Evolutionary conservation across 2,329 filamentous ascomycete genomes (phyloP).

Genomic region (Talaromyces atroroseus): DNA sequence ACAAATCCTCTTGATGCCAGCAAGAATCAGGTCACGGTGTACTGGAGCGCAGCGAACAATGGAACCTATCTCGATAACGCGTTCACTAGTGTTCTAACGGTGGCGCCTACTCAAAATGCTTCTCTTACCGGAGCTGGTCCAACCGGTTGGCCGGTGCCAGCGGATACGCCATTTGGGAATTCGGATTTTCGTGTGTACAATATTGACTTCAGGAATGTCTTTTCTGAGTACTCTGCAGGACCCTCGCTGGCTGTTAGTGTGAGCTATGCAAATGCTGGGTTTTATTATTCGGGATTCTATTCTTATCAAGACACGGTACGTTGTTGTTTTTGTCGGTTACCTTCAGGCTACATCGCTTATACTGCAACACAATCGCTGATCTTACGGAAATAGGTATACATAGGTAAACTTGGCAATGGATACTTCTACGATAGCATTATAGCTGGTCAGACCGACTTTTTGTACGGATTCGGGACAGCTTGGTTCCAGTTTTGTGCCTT

Average conservation of each 20-base stretch:
- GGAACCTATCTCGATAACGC: conserved; percentile 53
- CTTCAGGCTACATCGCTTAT: no score
- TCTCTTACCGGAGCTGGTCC: conserved; percentile 58
- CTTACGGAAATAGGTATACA: conserved; percentile 42
- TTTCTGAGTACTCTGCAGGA: conserved; percentile 47
- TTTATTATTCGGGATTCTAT: conserved; percentile 62
- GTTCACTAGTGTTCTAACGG: conserved; percentile 56
- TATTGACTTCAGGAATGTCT: conserved; percentile 60
- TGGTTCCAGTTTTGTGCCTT: conserved; percentile 54
- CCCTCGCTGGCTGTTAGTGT: conserved; percentile 58
- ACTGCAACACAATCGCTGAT: neutral
- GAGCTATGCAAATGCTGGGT: conserved; percentile 59
- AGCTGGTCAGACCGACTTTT: conserved; percentile 58
- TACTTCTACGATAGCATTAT: conserved; percentile 59
- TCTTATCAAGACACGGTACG: conserved; percentile 61
- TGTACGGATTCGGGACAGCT: conserved; percentile 63
- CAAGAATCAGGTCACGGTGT: conserved; percentile 51
- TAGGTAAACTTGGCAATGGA: conserved; percentile 61
- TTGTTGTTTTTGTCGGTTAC: no score
- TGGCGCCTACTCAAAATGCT: conserved; percentile 59
- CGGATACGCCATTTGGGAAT: conserved; percentile 58
- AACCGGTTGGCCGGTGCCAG: conserved; percentile 56
- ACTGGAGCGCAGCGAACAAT: conserved; percentile 54
- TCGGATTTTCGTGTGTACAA: conserved; percentile 62
- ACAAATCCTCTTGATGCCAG: conserved; percentile 42